Evolutionary conservation across 2,329 filamentous ascomycete genomes (phyloP).

Genomic region (Fusarium sp.): DNA sequence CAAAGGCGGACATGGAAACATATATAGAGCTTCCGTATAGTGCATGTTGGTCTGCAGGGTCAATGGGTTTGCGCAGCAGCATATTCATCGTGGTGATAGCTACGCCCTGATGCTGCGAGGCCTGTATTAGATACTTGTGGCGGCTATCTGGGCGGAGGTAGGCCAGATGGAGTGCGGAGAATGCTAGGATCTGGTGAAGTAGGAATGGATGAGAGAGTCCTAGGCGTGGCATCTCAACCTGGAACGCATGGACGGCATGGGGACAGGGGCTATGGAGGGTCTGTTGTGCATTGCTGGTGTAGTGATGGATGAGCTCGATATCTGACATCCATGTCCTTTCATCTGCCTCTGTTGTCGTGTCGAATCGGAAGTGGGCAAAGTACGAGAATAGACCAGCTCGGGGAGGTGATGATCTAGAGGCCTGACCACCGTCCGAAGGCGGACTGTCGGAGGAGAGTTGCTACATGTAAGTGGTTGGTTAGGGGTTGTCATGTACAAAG

Average conservation of each 20-base stretch:
- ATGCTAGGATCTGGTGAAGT: constrained; percentile 24
- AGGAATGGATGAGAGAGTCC: constrained; percentile 10
- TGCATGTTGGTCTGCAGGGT: constrained; percentile 8
- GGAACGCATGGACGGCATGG: constrained; percentile 5
- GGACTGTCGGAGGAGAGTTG: constrained; percentile 1
- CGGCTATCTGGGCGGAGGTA: constrained; percentile 9
- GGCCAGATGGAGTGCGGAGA: constrained; percentile 23
- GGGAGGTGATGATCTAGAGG: background rate
- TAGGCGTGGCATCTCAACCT: constrained; percentile 13
- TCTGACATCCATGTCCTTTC: constrained; percentile 7
- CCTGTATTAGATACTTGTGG: constrained; percentile 18
- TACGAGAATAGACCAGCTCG: constrained; percentile 2
- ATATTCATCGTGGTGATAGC: constrained; percentile 19
- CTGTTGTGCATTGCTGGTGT: constrained; percentile 21
- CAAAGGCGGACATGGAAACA: constrained; percentile 21
- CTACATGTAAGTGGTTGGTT: background rate
- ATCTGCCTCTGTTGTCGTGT: background rate
- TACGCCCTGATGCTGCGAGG: constrained; percentile 22
- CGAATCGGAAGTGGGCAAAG: constrained; percentile 15
- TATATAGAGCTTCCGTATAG: constrained; percentile 30
- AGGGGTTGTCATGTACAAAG: background rate
- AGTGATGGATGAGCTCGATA: constrained; percentile 24
- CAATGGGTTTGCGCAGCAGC: background rate
- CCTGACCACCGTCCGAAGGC: background rate
- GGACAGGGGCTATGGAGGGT: constrained; percentile 8